Evolutionary conservation across 345 rosid species (phyloP), one percentile per base, ranked within the genome.

Genomic region (Eucalyptus microcorys): DNA sequence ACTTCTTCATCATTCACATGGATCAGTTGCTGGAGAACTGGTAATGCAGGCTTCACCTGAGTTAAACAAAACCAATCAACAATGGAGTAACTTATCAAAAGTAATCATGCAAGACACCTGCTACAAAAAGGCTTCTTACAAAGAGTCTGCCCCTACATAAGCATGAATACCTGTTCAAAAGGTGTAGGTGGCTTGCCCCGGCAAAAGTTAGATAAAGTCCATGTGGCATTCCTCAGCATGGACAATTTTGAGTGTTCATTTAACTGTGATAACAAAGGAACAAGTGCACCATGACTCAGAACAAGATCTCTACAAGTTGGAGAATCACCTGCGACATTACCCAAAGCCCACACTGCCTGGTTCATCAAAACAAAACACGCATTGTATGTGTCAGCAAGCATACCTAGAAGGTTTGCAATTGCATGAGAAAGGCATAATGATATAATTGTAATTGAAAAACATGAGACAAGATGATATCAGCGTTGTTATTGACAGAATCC

Each of bases 1-100:
- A 96, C 98, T 94, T 96, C 99, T 90, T 96, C 99, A 92, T 96
- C 99, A 89, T 92, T 92, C 86, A 93, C 91, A 91, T 93, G 92
- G 55, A 96, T 94, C 86, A 96, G 99, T 87, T 94, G 94, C 90
- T 93, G 95, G 59, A 96, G 96, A 92, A 94, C 89, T 42, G 98
- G 95, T 89, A 96, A 89, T 10, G 99, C 99, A 89, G 98, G 96
- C 92, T 94, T 94, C 89, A 96, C 98, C 99, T 96, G 91, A 87
- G 89, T 88, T 49, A 64, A 89, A 89, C 86, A 88, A 90, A 80
- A 40, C 50, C 50, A 64, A 49, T n/a, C 83, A 71, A 71, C 83
- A 71, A 12, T 10, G 45, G 26, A 71, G 45, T 71, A 71, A 71
- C 83, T 37, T 71, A 71, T 10, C 45, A 19, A 71, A 71, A 71